Evolutionary conservation across 2,329 filamentous ascomycete species (phyloP), one percentile per base, ranked within the genome.

Genomic region (Myriosclerotinia curreyana): DNA sequence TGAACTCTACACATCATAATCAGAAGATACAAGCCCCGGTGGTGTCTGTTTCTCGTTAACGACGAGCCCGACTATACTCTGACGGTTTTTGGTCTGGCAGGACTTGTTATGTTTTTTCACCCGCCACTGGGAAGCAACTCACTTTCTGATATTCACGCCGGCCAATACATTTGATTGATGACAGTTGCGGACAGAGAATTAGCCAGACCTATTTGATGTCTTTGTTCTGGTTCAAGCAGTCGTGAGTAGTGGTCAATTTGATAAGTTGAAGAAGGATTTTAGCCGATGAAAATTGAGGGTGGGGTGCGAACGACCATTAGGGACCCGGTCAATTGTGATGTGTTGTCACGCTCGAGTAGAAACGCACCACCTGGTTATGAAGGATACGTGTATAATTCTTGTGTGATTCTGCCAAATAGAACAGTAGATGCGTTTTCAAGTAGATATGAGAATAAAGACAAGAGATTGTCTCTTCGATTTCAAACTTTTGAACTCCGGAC

Each of bases 301-400:
- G 54, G 54, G 42, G 54, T 58, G 42, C 7, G 42, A 58, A 34
- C 54, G 40, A 14, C 54, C 54, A 58, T 58, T 36, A 12, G 25
- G 40, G 34, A 12, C 28, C 42, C 48, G 14, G 28, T 58, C 51
- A 50, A 38, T 44, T 50, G 31, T 25, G 38, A 56, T 63, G 52
- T 44, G 52, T 63, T 63, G 51, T 58, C 31, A 51, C 28, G 52
- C 40, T 49, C 52, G 34, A 63, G 52, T 50, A 50, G 25, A 42
- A 25, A 40, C 34, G 36, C 25, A 63, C 52, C 42, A 63, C 42
- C 58, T 58, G 42, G 60, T 58, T 22, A 49, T 53, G 42, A 55
- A 17, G 6, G 17, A 63, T 63, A 63, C 60, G 60, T 63, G 60
- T 49, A 50, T 49, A 22, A 63, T 50, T 31, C 22, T 56, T 15